phyloP scores from a whole-genome alignment of 23 red algal species.

The Gracilaria domingensis region DNA sequence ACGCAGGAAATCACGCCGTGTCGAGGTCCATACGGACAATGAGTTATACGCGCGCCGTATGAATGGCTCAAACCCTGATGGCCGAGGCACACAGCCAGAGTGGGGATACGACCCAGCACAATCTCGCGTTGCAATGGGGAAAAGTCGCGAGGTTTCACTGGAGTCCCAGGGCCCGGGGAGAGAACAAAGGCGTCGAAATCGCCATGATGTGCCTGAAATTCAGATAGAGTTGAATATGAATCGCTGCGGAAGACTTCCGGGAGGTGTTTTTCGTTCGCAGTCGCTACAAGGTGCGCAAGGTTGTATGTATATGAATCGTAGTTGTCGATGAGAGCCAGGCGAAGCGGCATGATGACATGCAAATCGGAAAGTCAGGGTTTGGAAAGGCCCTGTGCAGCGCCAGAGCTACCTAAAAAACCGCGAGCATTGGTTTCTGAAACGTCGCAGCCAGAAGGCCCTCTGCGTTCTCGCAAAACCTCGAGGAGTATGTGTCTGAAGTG shows the following conservation, averaged over 20 bases:
- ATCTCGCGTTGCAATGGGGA: slow-evolving; percentile 58
- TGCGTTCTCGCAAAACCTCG: too few species aligned
- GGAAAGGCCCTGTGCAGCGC: neutral
- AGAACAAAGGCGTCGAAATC: slow-evolving; percentile 87
- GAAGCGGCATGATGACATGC: slow-evolving; percentile 20
- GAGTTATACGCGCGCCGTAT: slow-evolving; percentile 51
- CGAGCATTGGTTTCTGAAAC: neutral
- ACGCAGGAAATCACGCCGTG: slow-evolving; percentile 74
- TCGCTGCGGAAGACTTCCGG: slow-evolving; percentile 82
- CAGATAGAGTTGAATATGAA: slow-evolving; percentile 47
- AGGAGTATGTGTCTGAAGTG: too few species aligned
- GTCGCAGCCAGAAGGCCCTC: too few species aligned
- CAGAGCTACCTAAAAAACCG: neutral
- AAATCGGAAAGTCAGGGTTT: neutral
- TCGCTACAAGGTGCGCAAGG: slow-evolving; percentile 83
- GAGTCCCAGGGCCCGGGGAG: slow-evolving; percentile 97
- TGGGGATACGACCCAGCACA: slow-evolving; percentile 42
- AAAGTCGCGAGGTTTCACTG: slow-evolving; percentile 77
- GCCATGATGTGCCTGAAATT: slow-evolving; percentile 7
- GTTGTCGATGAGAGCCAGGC: slow-evolving; percentile 92
- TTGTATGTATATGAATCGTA: slow-evolving; percentile 99
- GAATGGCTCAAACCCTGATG: slow-evolving; percentile 79
- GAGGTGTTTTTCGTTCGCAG: slow-evolving; percentile 39
- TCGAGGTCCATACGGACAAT: slow-evolving; percentile 43
- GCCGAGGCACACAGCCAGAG: slow-evolving; percentile 92